phyloP scores from a whole-genome alignment of 1,139 yeast genomes.

The Hyphopichia buzzinii region DNA sequence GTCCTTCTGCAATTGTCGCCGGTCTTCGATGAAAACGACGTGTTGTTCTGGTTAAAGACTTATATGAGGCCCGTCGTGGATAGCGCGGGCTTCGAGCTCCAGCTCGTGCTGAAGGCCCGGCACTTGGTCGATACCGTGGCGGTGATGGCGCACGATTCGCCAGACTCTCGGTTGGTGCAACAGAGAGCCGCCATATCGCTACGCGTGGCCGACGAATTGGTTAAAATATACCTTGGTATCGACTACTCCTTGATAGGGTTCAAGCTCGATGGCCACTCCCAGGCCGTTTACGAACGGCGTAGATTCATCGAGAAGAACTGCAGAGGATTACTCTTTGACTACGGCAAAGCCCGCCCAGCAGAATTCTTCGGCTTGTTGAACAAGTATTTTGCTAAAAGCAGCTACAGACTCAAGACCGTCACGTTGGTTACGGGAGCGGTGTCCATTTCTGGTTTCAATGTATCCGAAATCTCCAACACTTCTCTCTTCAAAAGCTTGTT shows the following conservation, averaged over 20 bases:
- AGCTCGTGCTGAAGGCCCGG: constrained; percentile 42
- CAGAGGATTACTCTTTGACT: constrained; percentile 34
- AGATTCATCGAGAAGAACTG: constrained; percentile 50
- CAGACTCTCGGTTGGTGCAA: constrained; percentile 14
- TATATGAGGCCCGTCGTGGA: constrained; percentile 56
- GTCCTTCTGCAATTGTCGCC: constrained; percentile 39
- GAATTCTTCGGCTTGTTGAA: constrained; percentile 34
- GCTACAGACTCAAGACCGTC: constrained; percentile 34
- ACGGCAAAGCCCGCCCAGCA: constrained; percentile 33
- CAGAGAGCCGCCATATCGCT: constrained; percentile 22
- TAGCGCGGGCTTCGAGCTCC: constrained; percentile 52
- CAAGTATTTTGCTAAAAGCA: constrained; percentile 24
- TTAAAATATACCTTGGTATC: constrained; percentile 31
- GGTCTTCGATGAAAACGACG: constrained; percentile 39
- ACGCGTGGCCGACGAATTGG: constrained; percentile 25
- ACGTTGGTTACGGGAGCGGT: constrained; percentile 29
- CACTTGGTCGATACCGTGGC: constrained; percentile 34
- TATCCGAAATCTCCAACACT: constrained; percentile 33
- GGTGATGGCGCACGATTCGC: constrained; percentile 24
- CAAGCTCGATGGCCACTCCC: constrained; percentile 16
- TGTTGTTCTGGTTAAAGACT: constrained; percentile 52
- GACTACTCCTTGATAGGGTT: constrained; percentile 17
- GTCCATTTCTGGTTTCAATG: constrained; percentile 27
- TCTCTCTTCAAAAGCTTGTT: constrained; percentile 42
- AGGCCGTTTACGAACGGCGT: constrained; percentile 43